Conservation (phyloP, 108 stramenopile species). For the Nannochloropsis oceanica region DNA sequence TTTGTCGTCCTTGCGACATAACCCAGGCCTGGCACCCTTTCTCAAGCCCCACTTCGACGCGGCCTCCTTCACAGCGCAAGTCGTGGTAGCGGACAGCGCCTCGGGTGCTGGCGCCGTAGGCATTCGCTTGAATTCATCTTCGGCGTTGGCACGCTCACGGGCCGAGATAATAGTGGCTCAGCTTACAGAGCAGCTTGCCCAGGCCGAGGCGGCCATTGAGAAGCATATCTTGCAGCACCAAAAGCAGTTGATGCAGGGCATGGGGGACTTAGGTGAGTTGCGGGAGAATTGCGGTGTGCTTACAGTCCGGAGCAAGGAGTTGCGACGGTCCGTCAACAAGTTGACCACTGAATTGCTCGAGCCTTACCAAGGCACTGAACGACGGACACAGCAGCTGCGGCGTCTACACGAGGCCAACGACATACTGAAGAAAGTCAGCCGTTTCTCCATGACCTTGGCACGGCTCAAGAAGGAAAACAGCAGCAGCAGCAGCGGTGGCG, state of each 20-base stretch:
- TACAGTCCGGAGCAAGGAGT: not conserved
- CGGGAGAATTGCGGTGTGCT: not conserved
- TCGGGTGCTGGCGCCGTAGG: not conserved
- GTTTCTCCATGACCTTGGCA: not conserved
- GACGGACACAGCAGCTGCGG: constrained; percentile 19
- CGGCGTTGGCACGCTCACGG: not conserved
- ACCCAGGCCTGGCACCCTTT: not conserved
- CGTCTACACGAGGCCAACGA: constrained; percentile 5
- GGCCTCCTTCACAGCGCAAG: not conserved
- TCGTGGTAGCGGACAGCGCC: not conserved
- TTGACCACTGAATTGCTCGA: constrained; percentile 8
- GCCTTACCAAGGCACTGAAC: constrained; percentile 7
- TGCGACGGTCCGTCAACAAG: not conserved
- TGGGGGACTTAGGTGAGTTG: not conserved
- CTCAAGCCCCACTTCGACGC: not conserved
- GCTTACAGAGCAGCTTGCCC: not conserved
- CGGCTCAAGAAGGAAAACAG: not conserved
- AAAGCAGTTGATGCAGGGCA: not conserved
- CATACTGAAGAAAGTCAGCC: constrained; percentile 6
- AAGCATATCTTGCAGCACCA: not conserved
- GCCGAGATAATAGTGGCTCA: not conserved
- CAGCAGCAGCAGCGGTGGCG: not conserved
- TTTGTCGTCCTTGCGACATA: not conserved
- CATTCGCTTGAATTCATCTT: not conserved
- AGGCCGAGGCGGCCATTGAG: not conserved